phyloP scores from a whole-genome alignment of 371 early-diverging fungal species.

The Mortierella sp. region DNA sequence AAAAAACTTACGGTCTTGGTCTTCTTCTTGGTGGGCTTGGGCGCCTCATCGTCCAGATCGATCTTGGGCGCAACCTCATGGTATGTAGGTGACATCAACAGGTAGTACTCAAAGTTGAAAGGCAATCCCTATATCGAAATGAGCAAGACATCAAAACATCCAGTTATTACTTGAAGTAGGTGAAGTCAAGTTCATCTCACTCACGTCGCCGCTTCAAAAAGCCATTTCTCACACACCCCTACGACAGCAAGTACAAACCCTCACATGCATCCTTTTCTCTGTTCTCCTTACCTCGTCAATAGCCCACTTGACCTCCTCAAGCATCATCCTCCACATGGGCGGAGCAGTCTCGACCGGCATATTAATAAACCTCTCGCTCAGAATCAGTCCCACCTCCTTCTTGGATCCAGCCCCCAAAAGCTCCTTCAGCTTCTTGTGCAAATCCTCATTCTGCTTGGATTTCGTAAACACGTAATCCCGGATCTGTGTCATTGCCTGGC shows the following conservation, averaged over 20 bases:
- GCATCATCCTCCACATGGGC: constrained; percentile 90
- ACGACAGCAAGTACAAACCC: too few relatives aligned
- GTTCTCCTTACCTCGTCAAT: constrained; percentile 71
- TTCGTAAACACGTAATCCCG: constrained; percentile 76
- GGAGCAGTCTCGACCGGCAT: constrained; percentile 95
- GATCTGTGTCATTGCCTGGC: constrained; percentile 68
- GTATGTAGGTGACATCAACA: constrained; percentile 89
- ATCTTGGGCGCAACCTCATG: constrained; percentile 77
- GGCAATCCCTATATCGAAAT: constrained; percentile 69
- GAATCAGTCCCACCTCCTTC: constrained; percentile 75
- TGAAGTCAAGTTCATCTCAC: not conserved
- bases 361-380: constrained; percentile 95
- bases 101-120: constrained; percentile 85
- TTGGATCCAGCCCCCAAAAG: constrained; percentile 61
- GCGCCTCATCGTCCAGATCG: constrained; percentile 67
- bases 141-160: not conserved
- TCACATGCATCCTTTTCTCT: not conserved
- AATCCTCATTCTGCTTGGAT: constrained; percentile 66
- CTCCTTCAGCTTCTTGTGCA: constrained; percentile 60
- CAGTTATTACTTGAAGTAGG: not conserved
- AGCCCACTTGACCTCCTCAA: constrained; percentile 86
- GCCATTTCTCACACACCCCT: too few relatives aligned
- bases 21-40: constrained; percentile 65
- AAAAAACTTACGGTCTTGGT: constrained; percentile 60
- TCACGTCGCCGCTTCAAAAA: too few relatives aligned